Conservation (phyloP, 2,329 filamentous ascomycete species). For the Curvularia hawaiiensis region DNA sequence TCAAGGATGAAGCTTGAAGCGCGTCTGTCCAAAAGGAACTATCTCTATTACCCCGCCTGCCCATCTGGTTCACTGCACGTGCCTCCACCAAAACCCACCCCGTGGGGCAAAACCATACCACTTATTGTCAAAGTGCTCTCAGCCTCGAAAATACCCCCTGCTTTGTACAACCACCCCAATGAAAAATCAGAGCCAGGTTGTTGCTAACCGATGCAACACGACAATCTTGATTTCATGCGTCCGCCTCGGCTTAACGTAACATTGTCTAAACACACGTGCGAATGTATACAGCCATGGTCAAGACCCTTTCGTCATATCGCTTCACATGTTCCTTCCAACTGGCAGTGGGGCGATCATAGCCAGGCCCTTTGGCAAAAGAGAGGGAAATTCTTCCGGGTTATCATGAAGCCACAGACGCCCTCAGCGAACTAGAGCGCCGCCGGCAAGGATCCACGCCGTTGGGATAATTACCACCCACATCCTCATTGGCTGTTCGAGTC, state of each 20-base stretch:
- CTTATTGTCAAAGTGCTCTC: background rate
- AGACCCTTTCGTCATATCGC: background rate
- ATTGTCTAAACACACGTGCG: background rate
- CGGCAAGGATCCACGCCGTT: background rate
- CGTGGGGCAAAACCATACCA: background rate
- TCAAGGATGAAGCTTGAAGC: conserved; percentile 19
- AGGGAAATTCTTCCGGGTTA: background rate
- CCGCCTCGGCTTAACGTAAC: background rate
- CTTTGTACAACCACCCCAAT: background rate
- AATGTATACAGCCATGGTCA: background rate
- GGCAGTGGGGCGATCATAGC: background rate
- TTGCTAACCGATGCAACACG: background rate
- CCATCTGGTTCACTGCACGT: conserved; percentile 1
- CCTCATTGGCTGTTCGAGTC: background rate
- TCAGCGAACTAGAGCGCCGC: background rate
- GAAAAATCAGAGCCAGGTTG: background rate
- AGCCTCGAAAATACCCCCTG: background rate
- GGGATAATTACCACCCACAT: background rate
- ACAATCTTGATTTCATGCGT: background rate
- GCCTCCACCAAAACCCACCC: background rate
- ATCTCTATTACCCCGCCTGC: conserved; percentile 4
- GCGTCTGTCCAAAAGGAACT: background rate
- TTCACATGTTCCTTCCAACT: background rate
- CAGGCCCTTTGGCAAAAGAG: background rate
- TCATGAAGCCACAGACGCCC: background rate